Conservation (phyloP, 2,329 filamentous ascomycete species). For the Venturia pyrina region DNA sequence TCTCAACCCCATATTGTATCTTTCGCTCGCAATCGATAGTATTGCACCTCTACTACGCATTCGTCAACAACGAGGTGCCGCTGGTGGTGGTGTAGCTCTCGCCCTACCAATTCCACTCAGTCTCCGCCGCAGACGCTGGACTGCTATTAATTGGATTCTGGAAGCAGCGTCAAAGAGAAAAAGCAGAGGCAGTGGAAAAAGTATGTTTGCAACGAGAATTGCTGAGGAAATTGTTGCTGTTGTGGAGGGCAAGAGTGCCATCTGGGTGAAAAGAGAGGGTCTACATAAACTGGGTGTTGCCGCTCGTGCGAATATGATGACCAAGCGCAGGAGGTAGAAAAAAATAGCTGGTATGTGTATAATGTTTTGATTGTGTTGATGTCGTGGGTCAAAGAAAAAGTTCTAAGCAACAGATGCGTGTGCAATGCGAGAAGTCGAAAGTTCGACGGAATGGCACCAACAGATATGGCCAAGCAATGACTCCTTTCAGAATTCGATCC, state of each 20-base stretch:
- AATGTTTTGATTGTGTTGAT: not conserved
- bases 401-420: not conserved
- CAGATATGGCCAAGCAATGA: too few relatives aligned
- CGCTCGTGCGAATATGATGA: constrained; percentile 59
- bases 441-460: too few relatives aligned
- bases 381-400: not conserved
- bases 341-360: not conserved
- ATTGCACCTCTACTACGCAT: constrained; percentile 82
- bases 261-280: constrained; percentile 72
- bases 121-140: constrained; percentile 63
- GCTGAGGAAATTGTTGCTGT: constrained; percentile 81
- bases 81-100: constrained; percentile 75
- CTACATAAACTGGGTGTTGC: constrained; percentile 75
- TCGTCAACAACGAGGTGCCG: constrained; percentile 62
- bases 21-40: constrained; percentile 83
- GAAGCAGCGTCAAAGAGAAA: constrained; percentile 71
- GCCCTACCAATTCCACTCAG: constrained; percentile 72
- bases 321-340: not conserved
- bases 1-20: constrained; percentile 79
- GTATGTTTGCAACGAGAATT: constrained; percentile 65
- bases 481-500: too few relatives aligned
- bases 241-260: constrained; percentile 70
- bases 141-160: constrained; percentile 82
- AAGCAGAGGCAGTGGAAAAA: constrained; percentile 59
- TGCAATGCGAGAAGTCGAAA: too few relatives aligned